Evolutionary conservation across 441 rosid genomes (phyloP).

Genomic region (Biscutella laevigata): DNA sequence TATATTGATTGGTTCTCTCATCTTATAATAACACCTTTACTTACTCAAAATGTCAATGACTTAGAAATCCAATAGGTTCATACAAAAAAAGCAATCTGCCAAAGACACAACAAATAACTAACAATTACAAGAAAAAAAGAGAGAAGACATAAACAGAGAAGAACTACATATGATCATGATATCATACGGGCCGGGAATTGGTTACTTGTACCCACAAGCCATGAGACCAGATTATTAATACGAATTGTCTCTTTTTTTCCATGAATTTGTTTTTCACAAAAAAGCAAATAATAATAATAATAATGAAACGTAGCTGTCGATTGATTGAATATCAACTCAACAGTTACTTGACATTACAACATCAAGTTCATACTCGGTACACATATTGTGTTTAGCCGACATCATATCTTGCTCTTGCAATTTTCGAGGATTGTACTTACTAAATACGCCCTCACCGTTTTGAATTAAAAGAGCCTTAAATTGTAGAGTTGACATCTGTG

Average conservation of each 20-base stretch:
- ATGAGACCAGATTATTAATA: background rate
- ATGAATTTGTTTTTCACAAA: too few relatives aligned
- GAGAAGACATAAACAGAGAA: background rate
- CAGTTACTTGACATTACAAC: slow-evolving; percentile 16
- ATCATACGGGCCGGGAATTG: too few relatives aligned
- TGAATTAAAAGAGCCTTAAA: background rate
- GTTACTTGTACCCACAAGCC: background rate
- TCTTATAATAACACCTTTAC: slow-evolving; percentile 17
- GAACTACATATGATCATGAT: background rate
- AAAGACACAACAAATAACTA: background rate
- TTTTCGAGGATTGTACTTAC: slow-evolving; percentile 10
- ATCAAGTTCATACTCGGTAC: slow-evolving; percentile 17
- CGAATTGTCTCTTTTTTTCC: background rate
- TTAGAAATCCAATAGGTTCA: slow-evolving; percentile 3
- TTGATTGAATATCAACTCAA: slow-evolving; percentile 21
- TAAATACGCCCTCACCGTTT: background rate
- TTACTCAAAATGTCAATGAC: slow-evolving; percentile 15
- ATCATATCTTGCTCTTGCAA: slow-evolving; percentile 16
- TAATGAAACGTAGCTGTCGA: slow-evolving; percentile 21
- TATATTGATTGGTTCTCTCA: too few relatives aligned
- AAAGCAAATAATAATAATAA: too few relatives aligned
- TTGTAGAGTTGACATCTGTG: slow-evolving; percentile 17
- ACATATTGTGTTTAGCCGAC: slow-evolving; percentile 21
- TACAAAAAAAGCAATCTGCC: slow-evolving; percentile 21
- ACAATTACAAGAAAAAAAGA: background rate